These are phyloP conservation scores for Penicillium mononematosum DNA, from an alignment of 495 filamentous ascomycete species.

Conservation along the genomic window DNA sequence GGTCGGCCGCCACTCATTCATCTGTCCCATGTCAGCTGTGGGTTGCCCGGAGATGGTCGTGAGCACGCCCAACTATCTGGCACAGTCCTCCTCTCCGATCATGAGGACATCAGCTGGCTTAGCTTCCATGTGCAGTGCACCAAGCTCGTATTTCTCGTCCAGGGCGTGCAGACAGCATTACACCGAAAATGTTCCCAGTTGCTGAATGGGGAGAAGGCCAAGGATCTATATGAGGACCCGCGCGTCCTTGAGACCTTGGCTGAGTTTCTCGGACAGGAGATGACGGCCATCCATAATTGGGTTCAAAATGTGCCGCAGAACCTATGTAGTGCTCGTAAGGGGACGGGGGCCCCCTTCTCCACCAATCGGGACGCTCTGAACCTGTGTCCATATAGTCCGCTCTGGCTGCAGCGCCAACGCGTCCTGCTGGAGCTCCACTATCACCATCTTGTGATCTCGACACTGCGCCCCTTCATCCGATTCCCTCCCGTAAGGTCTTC, in stretches of 20 bases:
- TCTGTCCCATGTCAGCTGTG: conserved; percentile 34
- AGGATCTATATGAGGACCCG: conserved; percentile 12
- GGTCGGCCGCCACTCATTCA: conserved; percentile 46
- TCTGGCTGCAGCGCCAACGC: conserved; percentile 51
- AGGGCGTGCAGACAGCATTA: conserved; percentile 38
- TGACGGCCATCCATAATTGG: conserved; percentile 30
- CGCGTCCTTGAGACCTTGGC: conserved; percentile 22
- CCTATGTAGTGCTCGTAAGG: conserved; percentile 37
- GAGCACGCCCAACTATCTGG: conserved; percentile 35
- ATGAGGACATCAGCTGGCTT: conserved; percentile 42
- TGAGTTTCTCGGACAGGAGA: conserved; percentile 26
- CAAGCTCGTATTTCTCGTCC: conserved; percentile 39
- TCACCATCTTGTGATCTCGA: conserved; percentile 43
- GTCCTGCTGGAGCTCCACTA: conserved; percentile 52
- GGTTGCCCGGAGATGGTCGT: conserved; percentile 39
- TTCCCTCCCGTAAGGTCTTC: conserved; percentile 28
- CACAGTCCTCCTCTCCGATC: conserved; percentile 37
- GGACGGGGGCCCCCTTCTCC: conserved; percentile 39
- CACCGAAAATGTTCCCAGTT: conserved; percentile 24
- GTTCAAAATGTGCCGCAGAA: conserved; percentile 36
- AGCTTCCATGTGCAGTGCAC: conserved; percentile 37
- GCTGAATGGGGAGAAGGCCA: conserved; percentile 13
- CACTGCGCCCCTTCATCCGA: conserved; percentile 49
- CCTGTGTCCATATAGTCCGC: conserved; percentile 38
- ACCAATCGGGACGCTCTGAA: conserved; percentile 37